Conservation (phyloP, 768 basidiomycete genomes). For the Phlebiopsis gigantea region DNA sequence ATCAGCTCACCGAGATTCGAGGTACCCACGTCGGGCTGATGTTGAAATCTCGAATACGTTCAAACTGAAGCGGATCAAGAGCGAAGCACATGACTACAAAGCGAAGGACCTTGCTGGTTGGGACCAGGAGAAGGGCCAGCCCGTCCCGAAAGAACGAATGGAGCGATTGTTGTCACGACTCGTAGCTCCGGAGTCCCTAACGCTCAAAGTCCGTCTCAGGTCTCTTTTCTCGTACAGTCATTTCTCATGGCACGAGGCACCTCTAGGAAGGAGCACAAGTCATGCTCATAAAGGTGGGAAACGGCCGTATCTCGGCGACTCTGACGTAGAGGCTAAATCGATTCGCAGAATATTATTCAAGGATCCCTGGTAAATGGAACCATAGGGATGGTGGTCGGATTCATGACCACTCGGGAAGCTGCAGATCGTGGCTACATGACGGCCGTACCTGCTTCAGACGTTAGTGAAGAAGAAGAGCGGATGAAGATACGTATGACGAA, state of each 20-base stretch:
- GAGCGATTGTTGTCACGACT: background rate
- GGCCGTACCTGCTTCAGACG: background rate
- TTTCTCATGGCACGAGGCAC: background rate
- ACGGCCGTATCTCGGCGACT: background rate
- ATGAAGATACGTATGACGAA: no score
- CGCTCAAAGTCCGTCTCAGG: background rate
- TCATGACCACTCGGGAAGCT: conserved; percentile 26
- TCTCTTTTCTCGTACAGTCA: background rate
- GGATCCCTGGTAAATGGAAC: conserved; percentile 68
- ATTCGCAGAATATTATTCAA: conserved; percentile 55
- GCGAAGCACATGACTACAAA: conserved; percentile 33
- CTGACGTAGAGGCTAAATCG: background rate
- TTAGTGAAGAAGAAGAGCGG: no score
- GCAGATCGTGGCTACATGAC: background rate
- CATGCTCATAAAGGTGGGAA: conserved; percentile 63
- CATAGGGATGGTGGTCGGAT: conserved; percentile 48
- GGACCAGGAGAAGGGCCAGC: conserved; percentile 24
- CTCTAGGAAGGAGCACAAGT: conserved; percentile 78
- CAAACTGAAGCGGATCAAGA: conserved; percentile 18
- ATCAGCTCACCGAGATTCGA: no score
- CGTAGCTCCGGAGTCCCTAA: background rate
- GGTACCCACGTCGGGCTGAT: background rate
- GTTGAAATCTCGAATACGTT: background rate
- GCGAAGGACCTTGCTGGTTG: conserved; percentile 10
- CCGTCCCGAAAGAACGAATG: background rate